Evolutionary conservation across 2,329 filamentous ascomycete genomes (phyloP).

Genomic region (Mycosphaerelloides madeirae): DNA sequence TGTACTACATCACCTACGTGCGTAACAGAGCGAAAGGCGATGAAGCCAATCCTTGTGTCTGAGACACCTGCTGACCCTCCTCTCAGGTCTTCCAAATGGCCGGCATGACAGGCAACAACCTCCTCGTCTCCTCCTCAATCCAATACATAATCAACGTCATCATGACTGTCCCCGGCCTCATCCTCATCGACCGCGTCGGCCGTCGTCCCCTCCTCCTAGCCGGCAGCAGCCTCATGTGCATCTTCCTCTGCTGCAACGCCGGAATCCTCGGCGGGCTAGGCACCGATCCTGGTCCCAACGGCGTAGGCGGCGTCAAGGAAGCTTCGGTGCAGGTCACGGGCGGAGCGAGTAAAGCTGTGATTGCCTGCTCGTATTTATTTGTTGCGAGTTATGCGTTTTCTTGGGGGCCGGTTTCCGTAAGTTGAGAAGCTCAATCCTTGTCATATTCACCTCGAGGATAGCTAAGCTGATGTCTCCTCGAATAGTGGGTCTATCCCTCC

Average conservation of each 20-base stretch:
- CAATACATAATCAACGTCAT: conserved; percentile 73
- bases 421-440: too few species aligned
- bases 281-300: conserved; percentile 30
- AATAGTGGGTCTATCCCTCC: conserved; percentile 41
- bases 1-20: conserved; percentile 45
- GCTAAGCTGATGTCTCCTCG: background rate
- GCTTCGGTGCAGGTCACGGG: conserved; percentile 39
- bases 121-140: conserved; percentile 63
- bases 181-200: conserved; percentile 72
- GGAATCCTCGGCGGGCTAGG: conserved; percentile 59
- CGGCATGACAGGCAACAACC: conserved; percentile 50
- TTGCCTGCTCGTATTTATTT: conserved; percentile 68
- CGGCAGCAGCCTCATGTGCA: conserved; percentile 60
- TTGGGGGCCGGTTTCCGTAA: conserved; percentile 57
- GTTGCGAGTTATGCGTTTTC: conserved; percentile 64
- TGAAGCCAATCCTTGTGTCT: too few species aligned
- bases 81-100: conserved; percentile 76
- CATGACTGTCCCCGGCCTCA: conserved; percentile 70
- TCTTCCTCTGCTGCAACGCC: conserved; percentile 59
- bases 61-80: too few species aligned
- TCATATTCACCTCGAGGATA: too few species aligned
- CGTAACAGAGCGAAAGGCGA: too few species aligned
- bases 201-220: conserved; percentile 62
- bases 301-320: conserved; percentile 38
- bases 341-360: conserved; percentile 47